Evolutionary conservation across 305 asterid genomes (phyloP).

Genomic region (Stenogyne calaminthoides): DNA sequence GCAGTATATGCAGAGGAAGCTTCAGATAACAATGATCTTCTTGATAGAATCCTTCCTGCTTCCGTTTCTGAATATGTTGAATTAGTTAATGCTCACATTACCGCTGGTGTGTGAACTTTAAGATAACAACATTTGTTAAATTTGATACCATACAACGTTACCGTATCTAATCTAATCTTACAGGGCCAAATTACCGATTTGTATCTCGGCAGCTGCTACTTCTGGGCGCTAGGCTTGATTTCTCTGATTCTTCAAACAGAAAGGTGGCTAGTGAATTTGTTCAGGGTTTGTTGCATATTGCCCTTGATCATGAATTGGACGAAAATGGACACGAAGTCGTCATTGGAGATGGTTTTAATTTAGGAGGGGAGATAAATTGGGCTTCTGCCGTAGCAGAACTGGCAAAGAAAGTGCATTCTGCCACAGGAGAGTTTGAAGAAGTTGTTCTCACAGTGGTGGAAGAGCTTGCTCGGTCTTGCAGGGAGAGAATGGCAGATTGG

Average conservation of each 20-base stretch:
- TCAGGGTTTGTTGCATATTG: conserved; percentile 69
- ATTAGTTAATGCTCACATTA: conserved; percentile 78
- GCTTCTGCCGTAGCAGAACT: conserved; percentile 85
- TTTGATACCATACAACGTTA: conserved; percentile 24
- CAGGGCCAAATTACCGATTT: conserved; percentile 86
- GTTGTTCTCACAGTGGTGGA: conserved; percentile 69
- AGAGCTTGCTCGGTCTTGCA: conserved; percentile 89
- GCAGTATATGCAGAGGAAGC: conserved; percentile 96
- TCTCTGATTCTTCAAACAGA: conserved; percentile 89
- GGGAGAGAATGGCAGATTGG: conserved; percentile 93
- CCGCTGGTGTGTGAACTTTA: conserved; percentile 70
- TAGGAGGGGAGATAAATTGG: conserved; percentile 97
- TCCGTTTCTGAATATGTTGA: conserved; percentile 75
- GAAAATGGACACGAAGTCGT: conserved; percentile 71
- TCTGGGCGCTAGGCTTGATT: conserved; percentile 86
- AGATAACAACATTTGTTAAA: neutral
- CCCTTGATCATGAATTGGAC: conserved; percentile 78
- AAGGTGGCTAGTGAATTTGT: conserved; percentile 80
- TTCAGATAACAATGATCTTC: conserved; percentile 87
- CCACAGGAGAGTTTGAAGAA: conserved; percentile 84
- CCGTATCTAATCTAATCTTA: conserved; percentile 32
- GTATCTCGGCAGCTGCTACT: conserved; percentile 87
- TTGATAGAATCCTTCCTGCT: conserved; percentile 81
- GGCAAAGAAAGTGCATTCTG: conserved; percentile 78
- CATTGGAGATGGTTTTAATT: conserved; percentile 88